phyloP scores from a whole-genome alignment of 768 basidiomycete genomes.

The Kondoa subrosea region DNA sequence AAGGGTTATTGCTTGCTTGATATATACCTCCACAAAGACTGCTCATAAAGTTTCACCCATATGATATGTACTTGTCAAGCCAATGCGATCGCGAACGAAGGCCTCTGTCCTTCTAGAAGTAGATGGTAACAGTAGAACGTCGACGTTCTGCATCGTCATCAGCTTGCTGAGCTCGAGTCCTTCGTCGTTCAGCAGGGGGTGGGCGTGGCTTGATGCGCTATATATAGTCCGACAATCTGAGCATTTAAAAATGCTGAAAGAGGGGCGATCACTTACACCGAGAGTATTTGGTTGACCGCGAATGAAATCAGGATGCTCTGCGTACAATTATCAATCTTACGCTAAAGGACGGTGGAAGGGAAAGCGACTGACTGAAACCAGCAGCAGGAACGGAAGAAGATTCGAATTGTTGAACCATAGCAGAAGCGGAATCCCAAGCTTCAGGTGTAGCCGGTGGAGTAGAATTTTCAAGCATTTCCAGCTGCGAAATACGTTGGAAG shows the following conservation, averaged over 20 bases:
- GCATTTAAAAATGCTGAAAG: too few relatives aligned
- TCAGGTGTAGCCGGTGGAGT: not conserved
- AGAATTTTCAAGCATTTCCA: conserved; percentile 2
- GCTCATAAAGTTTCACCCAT: too few relatives aligned
- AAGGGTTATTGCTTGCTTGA: too few relatives aligned
- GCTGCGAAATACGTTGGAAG: conserved; percentile 8
- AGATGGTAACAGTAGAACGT: not conserved
- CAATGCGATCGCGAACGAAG: not conserved
- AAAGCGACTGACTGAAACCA: not conserved
- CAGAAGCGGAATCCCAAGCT: not conserved
- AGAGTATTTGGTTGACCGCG: not conserved
- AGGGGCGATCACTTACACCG: too few relatives aligned
- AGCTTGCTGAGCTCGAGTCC: not conserved
- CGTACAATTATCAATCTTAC: not conserved
- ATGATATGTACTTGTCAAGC: not conserved
- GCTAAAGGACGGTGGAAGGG: not conserved
- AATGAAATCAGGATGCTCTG: not conserved
- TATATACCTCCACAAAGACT: too few relatives aligned
- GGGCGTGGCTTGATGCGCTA: not conserved
- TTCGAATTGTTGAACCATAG: not conserved
- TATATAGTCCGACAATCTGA: too few relatives aligned
- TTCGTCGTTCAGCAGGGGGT: not conserved
- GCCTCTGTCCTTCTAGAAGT: not conserved
- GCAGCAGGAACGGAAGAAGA: not conserved
- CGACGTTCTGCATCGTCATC: not conserved